Evolutionary conservation across 2,329 filamentous ascomycete genomes (phyloP).

Genomic region (Nemania sp.): DNA sequence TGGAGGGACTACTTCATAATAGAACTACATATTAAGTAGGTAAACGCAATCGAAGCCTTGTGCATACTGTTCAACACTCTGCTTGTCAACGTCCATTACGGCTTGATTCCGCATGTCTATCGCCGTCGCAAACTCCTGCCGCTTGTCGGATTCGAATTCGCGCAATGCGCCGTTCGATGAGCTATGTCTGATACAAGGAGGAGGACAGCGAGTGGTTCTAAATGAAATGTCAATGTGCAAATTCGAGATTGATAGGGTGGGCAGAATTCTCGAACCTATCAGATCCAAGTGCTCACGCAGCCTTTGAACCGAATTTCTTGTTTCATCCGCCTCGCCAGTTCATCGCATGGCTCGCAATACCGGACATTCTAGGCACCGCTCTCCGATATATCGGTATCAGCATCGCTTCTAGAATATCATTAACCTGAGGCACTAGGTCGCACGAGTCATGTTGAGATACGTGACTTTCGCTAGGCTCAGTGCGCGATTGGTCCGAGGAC

Average conservation of each 20-base stretch:
- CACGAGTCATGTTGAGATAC: neutral
- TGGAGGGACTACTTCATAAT: no score
- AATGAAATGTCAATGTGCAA: slow-evolving; percentile 13
- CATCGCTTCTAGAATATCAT: no score
- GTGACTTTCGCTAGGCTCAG: neutral
- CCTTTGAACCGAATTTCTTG: neutral
- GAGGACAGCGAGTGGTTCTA: slow-evolving; percentile 7
- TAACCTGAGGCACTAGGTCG: neutral
- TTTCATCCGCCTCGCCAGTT: neutral
- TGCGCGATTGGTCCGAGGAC: neutral
- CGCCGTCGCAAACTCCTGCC: no score
- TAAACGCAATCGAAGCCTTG: no score
- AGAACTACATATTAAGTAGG: no score
- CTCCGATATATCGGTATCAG: neutral
- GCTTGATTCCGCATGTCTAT: no score
- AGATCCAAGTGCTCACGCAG: neutral
- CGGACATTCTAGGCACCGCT: neutral
- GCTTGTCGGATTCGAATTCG: no score
- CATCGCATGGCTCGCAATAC: neutral
- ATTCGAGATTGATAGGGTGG: neutral
- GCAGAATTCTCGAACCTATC: no score
- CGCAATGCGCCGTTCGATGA: no score
- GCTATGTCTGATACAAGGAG: no score
- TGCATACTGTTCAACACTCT: no score
- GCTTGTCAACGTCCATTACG: no score